Evolutionary conservation across 108 stramenopile species (phyloP), one percentile per base, ranked within the genome.

Genomic region (Thalassiosira profunda): DNA sequence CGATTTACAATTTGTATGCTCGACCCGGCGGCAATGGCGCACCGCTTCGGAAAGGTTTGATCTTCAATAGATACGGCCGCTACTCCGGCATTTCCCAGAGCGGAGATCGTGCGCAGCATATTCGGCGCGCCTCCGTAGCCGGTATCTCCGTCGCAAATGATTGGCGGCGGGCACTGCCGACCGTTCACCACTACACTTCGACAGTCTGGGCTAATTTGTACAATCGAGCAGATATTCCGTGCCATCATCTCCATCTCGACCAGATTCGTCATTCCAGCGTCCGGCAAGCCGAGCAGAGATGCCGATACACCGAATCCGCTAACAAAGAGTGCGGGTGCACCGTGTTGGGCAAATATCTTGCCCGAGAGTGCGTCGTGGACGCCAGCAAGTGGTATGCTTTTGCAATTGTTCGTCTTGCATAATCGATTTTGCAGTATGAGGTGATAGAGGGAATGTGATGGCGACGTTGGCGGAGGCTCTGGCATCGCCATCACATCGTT

Each of bases 21-120:
- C 4, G 44, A 36, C 5, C 84, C 84, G 20, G 85, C 85, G 11
- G 61, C 56, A 52, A 76, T 83, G 5, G 85, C 83, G 52, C 85
- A 86, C 17, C 49, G 54, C 44, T 86, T 86, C 9, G 85, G 85
- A 72, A 86, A 86, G 0, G 29, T 30, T 63, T 86, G 85, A 51
- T 86, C 85, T 58, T 86, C 85, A 58, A 86, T 86, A 17, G 81
- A 59, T n/a, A 86, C 54, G 15, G 85, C 85, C 0, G 85, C 85
- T 11, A 82, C 85, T 21, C 75, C 75, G 24, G 71, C 70, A 1
- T 23, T 18, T n/a, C 82, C 75, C 47, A 83, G 37, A 44, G 68
- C 18, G 15, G 77, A 75, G 37, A 86, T 64, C 2, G 85, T 83
- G 17, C 80, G 74, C 12, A 80, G 74, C 43, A 86, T 58, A 46